These are phyloP conservation scores for Grosmannia serpens DNA, from an alignment of 2,329 filamentous ascomycete species.

Conservation along the genomic window DNA sequence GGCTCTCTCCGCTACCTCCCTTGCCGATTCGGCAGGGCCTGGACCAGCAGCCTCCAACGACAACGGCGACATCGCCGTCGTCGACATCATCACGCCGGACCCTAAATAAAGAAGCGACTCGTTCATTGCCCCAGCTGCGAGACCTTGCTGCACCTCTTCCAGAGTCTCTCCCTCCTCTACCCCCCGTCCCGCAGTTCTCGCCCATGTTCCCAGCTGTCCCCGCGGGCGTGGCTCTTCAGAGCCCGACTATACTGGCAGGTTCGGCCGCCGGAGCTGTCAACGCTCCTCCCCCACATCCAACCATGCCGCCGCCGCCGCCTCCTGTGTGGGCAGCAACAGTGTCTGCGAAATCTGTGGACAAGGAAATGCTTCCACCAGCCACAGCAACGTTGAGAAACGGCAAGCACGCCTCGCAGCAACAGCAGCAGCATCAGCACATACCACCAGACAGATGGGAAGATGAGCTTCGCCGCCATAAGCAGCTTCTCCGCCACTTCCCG, in stretches of 20 bases:
- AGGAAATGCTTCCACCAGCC: background rate
- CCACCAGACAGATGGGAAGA: background rate
- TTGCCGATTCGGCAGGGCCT: background rate
- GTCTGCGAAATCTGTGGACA: background rate
- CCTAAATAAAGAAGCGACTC: conserved; percentile 6
- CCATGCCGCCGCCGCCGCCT: conserved; percentile 1
- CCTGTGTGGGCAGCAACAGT: background rate
- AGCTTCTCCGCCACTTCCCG: conserved; percentile 8
- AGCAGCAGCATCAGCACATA: background rate
- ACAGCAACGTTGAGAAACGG: background rate
- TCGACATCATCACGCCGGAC: background rate
- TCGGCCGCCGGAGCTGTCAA: background rate
- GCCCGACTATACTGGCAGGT: background rate
- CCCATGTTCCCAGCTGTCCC: conserved; percentile 1
- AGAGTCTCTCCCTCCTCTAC: conserved; percentile 9
- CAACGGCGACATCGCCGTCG: no score
- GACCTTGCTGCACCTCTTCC: background rate
- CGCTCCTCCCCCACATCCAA: background rate
- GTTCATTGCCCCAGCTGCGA: conserved; percentile 11
- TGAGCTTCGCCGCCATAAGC: conserved; percentile 7
- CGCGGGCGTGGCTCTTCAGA: background rate
- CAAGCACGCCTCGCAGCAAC: background rate
- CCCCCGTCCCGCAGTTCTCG: background rate
- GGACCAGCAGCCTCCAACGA: background rate
- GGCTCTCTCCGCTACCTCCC: conserved; percentile 2